Evolutionary conservation across 2,329 filamentous ascomycete genomes (phyloP).

Genomic region (Microcyclospora tardicrescens): DNA sequence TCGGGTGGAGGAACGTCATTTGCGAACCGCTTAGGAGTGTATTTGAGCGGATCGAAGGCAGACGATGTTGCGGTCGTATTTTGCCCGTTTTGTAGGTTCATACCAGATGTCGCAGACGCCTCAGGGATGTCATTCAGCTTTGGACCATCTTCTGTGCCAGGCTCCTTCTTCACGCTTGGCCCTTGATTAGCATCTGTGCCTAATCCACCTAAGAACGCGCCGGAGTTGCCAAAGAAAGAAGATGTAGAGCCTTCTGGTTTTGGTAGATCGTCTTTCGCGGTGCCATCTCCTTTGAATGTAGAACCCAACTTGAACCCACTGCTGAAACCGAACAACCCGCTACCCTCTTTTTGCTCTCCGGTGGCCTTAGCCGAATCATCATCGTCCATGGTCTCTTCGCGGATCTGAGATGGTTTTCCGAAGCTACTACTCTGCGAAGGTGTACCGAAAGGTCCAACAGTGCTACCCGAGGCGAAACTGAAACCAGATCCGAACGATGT

Average conservation of each 20-base stretch:
- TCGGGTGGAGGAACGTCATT: slow-evolving; percentile 30
- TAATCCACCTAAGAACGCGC: slow-evolving; percentile 19
- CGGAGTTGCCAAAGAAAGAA: slow-evolving; percentile 20
- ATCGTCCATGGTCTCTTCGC: slow-evolving; percentile 16
- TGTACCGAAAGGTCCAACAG: slow-evolving; percentile 14
- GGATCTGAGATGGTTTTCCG: slow-evolving; percentile 11
- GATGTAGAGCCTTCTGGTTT: slow-evolving; percentile 28
- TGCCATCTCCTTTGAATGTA: slow-evolving; percentile 53
- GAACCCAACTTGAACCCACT: slow-evolving; percentile 54
- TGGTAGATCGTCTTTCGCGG: slow-evolving; percentile 46
- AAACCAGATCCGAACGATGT: slow-evolving; percentile 6
- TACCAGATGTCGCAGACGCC: slow-evolving; percentile 21
- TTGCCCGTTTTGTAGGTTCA: slow-evolving; percentile 7
- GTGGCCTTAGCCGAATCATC: slow-evolving; percentile 2
- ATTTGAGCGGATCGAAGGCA: slow-evolving; percentile 31
- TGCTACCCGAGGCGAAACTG: slow-evolving; percentile 14
- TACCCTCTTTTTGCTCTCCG: slow-evolving; percentile 5
- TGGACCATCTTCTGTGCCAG: slow-evolving; percentile 18
- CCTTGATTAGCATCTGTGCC: slow-evolving; percentile 22
- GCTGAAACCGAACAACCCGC: slow-evolving; percentile 19
- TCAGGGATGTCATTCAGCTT: slow-evolving; percentile 25
- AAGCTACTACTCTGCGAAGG: slow-evolving; percentile 11
- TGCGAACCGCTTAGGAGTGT: slow-evolving; percentile 17
- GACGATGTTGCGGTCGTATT: slow-evolving; percentile 14
- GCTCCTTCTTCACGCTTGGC: slow-evolving; percentile 27